Conservation (phyloP, 257 asterid genomes). For the Mitragyna speciosa region DNA sequence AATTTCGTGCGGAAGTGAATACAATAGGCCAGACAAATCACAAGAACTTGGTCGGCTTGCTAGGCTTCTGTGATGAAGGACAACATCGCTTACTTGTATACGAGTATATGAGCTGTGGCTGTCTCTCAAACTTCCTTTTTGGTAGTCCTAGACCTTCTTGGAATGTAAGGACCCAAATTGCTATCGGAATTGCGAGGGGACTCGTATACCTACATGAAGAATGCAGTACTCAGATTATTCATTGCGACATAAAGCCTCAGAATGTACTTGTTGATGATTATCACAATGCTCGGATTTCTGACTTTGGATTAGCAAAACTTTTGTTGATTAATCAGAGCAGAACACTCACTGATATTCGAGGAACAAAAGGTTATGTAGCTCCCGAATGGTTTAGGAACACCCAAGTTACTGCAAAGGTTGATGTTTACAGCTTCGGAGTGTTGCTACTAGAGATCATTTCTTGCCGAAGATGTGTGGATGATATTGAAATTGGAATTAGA, state of each 20-base stretch:
- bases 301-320: slow-evolving; percentile 60
- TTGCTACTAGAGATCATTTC: slow-evolving; percentile 46
- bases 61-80: slow-evolving; percentile 35
- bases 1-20: slow-evolving; percentile 57
- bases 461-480: slow-evolving; percentile 37
- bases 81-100: slow-evolving; percentile 30
- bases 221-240: slow-evolving; percentile 54
- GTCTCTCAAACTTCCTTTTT: slow-evolving; percentile 37
- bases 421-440: slow-evolving; percentile 64
- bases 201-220: slow-evolving; percentile 51
- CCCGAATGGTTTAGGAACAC: slow-evolving; percentile 65
- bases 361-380: slow-evolving; percentile 67
- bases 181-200: slow-evolving; percentile 49
- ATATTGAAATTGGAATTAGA: slow-evolving; percentile 28
- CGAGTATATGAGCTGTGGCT: slow-evolving; percentile 27
- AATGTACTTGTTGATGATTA: slow-evolving; percentile 53
- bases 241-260: slow-evolving; percentile 62
- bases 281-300: slow-evolving; percentile 45
- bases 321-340: slow-evolving; percentile 43
- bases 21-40: slow-evolving; percentile 60
- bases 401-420: slow-evolving; percentile 43
- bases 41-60: slow-evolving; percentile 55
- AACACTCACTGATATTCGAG: slow-evolving; percentile 44
- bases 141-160: slow-evolving; percentile 39
- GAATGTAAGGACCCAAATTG: slow-evolving; percentile 46